Evolutionary conservation across 768 basidiomycete genomes (phyloP), one percentile per base, ranked within the genome.

Genomic region (Leucosporidium creatinivorum): DNA sequence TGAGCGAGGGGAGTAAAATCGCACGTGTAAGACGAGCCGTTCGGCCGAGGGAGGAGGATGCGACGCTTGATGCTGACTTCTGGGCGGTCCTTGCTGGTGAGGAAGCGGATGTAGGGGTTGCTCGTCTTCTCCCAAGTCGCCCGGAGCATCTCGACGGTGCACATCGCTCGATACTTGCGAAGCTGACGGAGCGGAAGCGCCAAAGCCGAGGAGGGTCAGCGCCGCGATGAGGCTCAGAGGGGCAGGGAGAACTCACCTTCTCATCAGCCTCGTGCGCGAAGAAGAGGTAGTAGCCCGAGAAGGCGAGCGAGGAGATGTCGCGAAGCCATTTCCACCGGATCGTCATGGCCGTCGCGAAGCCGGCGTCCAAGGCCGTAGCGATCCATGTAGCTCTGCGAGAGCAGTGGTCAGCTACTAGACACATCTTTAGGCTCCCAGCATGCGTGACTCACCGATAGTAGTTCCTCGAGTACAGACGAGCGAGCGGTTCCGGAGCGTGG

Each of bases 371-470:
- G 2, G 93, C 93, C 23, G 90, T 94, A 58, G 79, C 85, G 65
- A 99, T 87, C 88, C 93, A 99, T 61, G 93, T 94, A 12, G 93
- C 94, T 30, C 96, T 88, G 80, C 93, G 94, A 79, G 93, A 96
- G 3, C 90, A 88, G 0, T 89, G 84, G 4, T 51, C 18, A 51
- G 19, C 19, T 50, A 18, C 7, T n/a, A n/a, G n/a, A n/a, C n/a
- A n/a, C n/a, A n/a, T n/a, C n/a, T n/a, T n/a, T n/a, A n/a, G n/a
- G n/a, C n/a, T n/a, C n/a, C n/a, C n/a, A n/a, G n/a, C n/a, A n/a
- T n/a, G n/a, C n/a, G n/a, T n/a, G 5, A n/a, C n/a, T 26, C 7
- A 70, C 66, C 63, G n/a, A 54, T 68, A 76, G 62, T 66, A 68
- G 51, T 66, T 63, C 36, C 66, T 63, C 54, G 70, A 72, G 62